phyloP scores from a whole-genome alignment of 108 stramenopile species.

The Nitzschia sp. region DNA sequence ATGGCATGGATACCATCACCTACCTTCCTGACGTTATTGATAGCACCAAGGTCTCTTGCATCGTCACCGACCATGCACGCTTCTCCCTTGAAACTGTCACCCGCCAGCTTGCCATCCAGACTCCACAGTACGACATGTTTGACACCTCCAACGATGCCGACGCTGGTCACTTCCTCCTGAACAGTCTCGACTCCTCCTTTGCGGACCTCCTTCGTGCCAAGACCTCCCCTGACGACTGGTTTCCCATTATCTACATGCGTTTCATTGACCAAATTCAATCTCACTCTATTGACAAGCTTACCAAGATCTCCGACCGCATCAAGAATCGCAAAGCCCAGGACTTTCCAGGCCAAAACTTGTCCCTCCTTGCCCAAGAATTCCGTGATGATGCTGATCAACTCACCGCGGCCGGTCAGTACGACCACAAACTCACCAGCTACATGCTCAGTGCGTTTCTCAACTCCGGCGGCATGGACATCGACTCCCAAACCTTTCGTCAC shows the following conservation, averaged over 20 bases:
- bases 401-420: background rate
- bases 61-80: background rate
- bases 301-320: background rate
- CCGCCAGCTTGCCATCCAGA: background rate
- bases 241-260: background rate
- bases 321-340: background rate
- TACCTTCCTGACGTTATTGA: constrained; percentile 4
- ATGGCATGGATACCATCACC: constrained; percentile 5
- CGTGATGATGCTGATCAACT: background rate
- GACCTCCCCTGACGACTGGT: background rate
- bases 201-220: background rate
- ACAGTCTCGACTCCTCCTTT: background rate
- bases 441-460: background rate
- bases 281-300: background rate
- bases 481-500: background rate
- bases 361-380: background rate
- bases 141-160: constrained; percentile 9
- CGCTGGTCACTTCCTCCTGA: background rate
- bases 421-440: background rate
- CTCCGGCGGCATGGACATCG: background rate
- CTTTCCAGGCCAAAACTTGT: constrained; percentile 5
- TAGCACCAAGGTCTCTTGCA: background rate
- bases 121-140: constrained; percentile 7
- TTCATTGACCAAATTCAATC: background rate
- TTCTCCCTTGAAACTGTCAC: background rate